A percentile compares a stretch with the other conserved stretches of the same genome.
phyloP scores from a whole-genome alignment of 2,329 filamentous ascomycete species.

The Colletotrichum sp. region DNA sequence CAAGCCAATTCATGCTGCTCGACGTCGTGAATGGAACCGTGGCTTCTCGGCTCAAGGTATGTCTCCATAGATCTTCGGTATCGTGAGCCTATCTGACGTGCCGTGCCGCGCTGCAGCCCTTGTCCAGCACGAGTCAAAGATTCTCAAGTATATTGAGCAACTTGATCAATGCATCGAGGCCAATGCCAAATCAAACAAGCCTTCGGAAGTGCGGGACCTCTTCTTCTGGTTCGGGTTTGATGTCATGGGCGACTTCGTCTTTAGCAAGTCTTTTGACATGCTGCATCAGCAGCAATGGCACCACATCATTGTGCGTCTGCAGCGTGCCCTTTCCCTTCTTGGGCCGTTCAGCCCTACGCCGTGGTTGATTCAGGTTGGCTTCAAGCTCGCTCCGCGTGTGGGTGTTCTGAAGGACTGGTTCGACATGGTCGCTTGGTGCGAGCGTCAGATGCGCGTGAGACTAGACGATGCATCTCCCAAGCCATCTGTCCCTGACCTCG shows the following conservation, averaged over 20 bases:
- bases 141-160: slow-evolving; percentile 22
- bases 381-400: slow-evolving; percentile 22
- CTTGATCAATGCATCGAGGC: slow-evolving; percentile 23
- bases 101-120: slow-evolving; percentile 13
- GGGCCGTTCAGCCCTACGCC: slow-evolving; percentile 32
- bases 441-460: slow-evolving; percentile 19
- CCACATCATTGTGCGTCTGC: slow-evolving; percentile 27
- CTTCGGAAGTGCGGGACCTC: slow-evolving; percentile 22
- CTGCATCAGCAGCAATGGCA: slow-evolving; percentile 30
- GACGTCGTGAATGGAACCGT: slow-evolving; percentile 26
- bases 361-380: slow-evolving; percentile 28
- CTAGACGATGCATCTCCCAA: slow-evolving; percentile 8
- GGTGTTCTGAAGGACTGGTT: slow-evolving; percentile 26
- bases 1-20: slow-evolving; percentile 24
- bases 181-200: slow-evolving; percentile 11
- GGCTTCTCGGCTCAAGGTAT: slow-evolving; percentile 25
- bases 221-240: slow-evolving; percentile 35
- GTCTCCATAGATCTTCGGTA: not conserved
- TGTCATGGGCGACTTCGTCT: slow-evolving; percentile 40
- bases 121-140: slow-evolving; percentile 19
- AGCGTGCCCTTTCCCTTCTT: slow-evolving; percentile 29
- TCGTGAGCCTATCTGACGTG: slow-evolving; percentile 1
- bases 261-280: slow-evolving; percentile 40
- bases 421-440: slow-evolving; percentile 25
- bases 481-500: slow-evolving; percentile 9